phyloP scores from a whole-genome alignment of 352 stramenopile species.

The Globisporangium nodosum region DNA sequence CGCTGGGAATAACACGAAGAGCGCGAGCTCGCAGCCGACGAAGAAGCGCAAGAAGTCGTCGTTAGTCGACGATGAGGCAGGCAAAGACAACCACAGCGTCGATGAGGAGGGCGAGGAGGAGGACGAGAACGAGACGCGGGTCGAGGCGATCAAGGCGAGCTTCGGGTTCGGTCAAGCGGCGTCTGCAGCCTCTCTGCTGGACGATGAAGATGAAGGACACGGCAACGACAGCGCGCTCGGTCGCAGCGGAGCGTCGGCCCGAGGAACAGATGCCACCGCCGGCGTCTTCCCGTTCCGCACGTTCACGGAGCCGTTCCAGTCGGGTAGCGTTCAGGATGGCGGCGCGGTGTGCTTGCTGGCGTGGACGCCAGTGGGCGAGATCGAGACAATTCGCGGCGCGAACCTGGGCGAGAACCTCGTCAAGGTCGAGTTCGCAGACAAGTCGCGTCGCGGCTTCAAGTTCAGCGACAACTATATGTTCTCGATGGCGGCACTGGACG shows the following conservation, averaged over 20 bases:
- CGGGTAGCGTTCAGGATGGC: constrained; percentile 41
- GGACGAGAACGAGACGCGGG: constrained; percentile 59
- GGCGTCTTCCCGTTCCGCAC: constrained; percentile 22
- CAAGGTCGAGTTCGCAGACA: constrained; percentile 80
- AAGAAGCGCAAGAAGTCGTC: constrained; percentile 25
- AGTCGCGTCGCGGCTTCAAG: constrained; percentile 77
- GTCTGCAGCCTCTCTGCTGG: constrained; percentile 10
- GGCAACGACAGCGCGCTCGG: too few species aligned
- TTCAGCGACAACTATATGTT: constrained; percentile 85
- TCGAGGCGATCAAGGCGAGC: constrained; percentile 79
- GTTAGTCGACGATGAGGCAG: constrained; percentile 48
- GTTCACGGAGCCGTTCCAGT: constrained; percentile 60
- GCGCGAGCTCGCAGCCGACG: constrained; percentile 13
- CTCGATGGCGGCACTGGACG: constrained; percentile 64
- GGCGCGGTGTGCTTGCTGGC: constrained; percentile 46
- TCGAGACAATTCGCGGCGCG: constrained; percentile 68
- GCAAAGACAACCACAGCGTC: constrained; percentile 22
- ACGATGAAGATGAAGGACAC: constrained; percentile 23
- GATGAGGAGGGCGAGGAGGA: constrained; percentile 32
- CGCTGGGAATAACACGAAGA: neutral
- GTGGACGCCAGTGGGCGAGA: constrained; percentile 76
- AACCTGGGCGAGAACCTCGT: constrained; percentile 68
- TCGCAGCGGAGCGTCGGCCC: too few species aligned
- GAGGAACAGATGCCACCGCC: neutral
- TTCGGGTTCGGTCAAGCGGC: constrained; percentile 58